phyloP scores from a whole-genome alignment of 768 basidiomycete species.

The Pulveroboletus sp. region DNA sequence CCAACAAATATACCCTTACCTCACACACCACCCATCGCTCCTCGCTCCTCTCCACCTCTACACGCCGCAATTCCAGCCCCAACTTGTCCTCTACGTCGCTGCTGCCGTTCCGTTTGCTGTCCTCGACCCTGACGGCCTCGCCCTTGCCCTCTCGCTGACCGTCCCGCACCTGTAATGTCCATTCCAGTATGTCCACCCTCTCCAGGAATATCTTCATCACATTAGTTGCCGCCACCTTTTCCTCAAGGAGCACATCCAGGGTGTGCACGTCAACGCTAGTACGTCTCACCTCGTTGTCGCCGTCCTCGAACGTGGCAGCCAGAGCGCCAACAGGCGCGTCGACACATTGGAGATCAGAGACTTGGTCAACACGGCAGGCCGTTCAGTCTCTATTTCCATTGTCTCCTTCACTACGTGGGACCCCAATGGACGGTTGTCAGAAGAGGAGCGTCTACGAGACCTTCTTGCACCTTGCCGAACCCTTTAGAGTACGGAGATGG shows the following conservation, averaged over 20 bases:
- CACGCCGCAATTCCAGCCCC: slow-evolving; percentile 8
- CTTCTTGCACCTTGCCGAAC: slow-evolving; percentile 17
- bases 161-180: slow-evolving; percentile 6
- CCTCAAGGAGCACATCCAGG: slow-evolving; percentile 15
- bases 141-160: neutral
- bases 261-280: slow-evolving; percentile 3
- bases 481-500: slow-evolving; percentile 3
- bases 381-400: neutral
- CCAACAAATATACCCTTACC: slow-evolving; percentile 16
- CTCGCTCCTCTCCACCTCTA: slow-evolving; percentile 20
- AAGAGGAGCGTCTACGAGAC: neutral
- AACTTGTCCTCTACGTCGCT: slow-evolving; percentile 1
- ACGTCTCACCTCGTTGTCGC: neutral
- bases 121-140: too few relatives aligned
- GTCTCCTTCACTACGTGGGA: neutral
- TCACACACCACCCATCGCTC: slow-evolving; percentile 11
- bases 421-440: neutral
- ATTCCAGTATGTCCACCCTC: slow-evolving; percentile 23
- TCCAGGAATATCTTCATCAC: slow-evolving; percentile 18
- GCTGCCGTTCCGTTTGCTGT: neutral
- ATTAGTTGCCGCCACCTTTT: slow-evolving; percentile 14
- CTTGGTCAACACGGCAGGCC: neutral
- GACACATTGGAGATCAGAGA: neutral
- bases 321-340: slow-evolving; percentile 11
- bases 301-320: neutral